phyloP scores from a whole-genome alignment of 2,329 filamentous ascomycete species.

The Pseudophaeomoniella oleicola region DNA sequence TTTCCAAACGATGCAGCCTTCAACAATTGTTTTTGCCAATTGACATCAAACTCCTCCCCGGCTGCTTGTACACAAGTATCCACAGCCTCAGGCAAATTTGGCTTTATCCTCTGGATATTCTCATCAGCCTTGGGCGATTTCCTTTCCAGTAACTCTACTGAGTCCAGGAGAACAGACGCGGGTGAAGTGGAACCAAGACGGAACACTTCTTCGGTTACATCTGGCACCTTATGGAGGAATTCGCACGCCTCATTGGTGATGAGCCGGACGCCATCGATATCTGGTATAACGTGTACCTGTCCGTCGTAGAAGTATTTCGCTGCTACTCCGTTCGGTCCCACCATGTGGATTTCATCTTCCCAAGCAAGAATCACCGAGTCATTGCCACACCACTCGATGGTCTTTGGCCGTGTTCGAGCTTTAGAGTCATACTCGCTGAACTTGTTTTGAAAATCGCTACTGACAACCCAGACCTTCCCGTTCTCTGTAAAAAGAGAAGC shows the following conservation, averaged over 20 bases:
- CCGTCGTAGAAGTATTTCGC: slow-evolving; percentile 75
- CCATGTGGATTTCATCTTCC: slow-evolving; percentile 93
- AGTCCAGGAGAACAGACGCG: slow-evolving; percentile 84
- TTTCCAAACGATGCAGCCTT: slow-evolving; percentile 96
- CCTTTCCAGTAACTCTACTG: slow-evolving; percentile 76
- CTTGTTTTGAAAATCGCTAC: slow-evolving; percentile 85
- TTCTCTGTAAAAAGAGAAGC: slow-evolving; percentile 76
- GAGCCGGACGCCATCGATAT: slow-evolving; percentile 77
- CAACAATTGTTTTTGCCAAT: slow-evolving; percentile 92
- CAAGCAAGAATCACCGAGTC: slow-evolving; percentile 87
- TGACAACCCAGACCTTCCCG: slow-evolving; percentile 82
- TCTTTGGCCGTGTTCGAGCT: slow-evolving; percentile 70
- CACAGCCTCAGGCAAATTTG: slow-evolving; percentile 79
- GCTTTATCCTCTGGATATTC: slow-evolving; percentile 85
- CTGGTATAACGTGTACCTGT: slow-evolving; percentile 75
- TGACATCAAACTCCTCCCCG: slow-evolving; percentile 74
- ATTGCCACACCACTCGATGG: slow-evolving; percentile 91
- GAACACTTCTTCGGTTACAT: slow-evolving; percentile 78
- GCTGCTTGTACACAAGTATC: slow-evolving; percentile 88
- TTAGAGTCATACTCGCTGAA: slow-evolving; percentile 84
- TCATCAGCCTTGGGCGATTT: slow-evolving; percentile 96
- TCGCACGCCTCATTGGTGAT: slow-evolving; percentile 93
- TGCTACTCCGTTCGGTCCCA: slow-evolving; percentile 68
- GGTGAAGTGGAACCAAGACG: slow-evolving; percentile 75
- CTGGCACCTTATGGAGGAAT: slow-evolving; percentile 86